phyloP scores from a whole-genome alignment of 768 basidiomycete species.

The Lepiota brunneoincarnata region DNA sequence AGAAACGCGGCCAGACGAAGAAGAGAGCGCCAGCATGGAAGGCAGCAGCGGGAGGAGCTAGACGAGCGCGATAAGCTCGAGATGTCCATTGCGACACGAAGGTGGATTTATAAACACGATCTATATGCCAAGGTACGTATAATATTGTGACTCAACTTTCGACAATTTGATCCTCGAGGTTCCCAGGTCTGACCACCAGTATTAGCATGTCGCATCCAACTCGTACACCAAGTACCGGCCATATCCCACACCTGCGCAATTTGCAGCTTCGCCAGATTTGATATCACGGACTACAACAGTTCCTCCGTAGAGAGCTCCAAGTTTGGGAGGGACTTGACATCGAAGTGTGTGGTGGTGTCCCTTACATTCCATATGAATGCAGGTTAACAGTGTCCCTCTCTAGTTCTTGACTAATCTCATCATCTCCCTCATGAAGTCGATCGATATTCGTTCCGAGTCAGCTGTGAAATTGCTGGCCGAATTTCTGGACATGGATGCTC shows the following conservation, averaged over 20 bases:
- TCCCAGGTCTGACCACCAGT: slow-evolving; percentile 7
- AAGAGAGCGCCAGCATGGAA: slow-evolving; percentile 42
- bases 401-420: slow-evolving; percentile 90
- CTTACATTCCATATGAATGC: slow-evolving; percentile 3
- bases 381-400: slow-evolving; percentile 18
- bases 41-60: slow-evolving; percentile 44
- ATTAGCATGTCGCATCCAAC: slow-evolving; percentile 89
- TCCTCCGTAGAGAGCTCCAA: slow-evolving; percentile 80
- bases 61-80: slow-evolving; percentile 73
- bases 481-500: slow-evolving; percentile 78
- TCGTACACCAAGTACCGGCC: slow-evolving; percentile 83
- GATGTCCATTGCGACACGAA: slow-evolving; percentile 65
- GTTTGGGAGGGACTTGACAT: slow-evolving; percentile 91
- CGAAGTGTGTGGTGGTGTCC: slow-evolving; percentile 65
- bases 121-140: slow-evolving; percentile 80
- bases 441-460: slow-evolving; percentile 89
- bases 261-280: slow-evolving; percentile 71
- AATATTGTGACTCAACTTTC: slow-evolving; percentile 2
- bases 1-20: slow-evolving; percentile 24
- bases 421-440: slow-evolving; percentile 85
- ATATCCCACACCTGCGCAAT: slow-evolving; percentile 83
- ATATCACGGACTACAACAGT: slow-evolving; percentile 75
- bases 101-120: slow-evolving; percentile 78
- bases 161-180: slow-evolving; percentile 9
- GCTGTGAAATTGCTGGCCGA: slow-evolving; percentile 84